These are phyloP conservation scores for Cladosporium sp. DNA, from an alignment of 2,329 filamentous ascomycete species.

Conservation along the genomic window DNA sequence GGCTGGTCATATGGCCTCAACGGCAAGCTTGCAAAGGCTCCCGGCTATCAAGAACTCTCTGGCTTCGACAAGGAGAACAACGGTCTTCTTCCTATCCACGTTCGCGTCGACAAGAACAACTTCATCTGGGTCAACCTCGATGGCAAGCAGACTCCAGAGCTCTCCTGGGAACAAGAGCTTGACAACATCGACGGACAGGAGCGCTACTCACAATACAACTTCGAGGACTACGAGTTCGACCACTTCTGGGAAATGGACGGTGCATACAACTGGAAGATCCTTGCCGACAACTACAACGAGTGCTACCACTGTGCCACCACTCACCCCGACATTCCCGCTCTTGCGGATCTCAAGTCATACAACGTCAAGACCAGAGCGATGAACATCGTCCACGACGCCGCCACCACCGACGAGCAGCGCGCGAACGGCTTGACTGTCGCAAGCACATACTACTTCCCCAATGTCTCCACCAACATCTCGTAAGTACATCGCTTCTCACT, in stretches of 20 bases:
- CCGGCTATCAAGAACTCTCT: slow-evolving; percentile 52
- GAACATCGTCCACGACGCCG: slow-evolving; percentile 47
- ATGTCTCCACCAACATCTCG: slow-evolving; percentile 49
- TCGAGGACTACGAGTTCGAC: slow-evolving; percentile 54
- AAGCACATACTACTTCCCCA: slow-evolving; percentile 50
- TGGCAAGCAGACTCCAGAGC: slow-evolving; percentile 40
- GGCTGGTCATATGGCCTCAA: slow-evolving; percentile 59
- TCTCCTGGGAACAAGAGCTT: slow-evolving; percentile 52
- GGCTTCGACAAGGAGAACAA: slow-evolving; percentile 57
- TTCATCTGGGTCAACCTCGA: slow-evolving; percentile 60
- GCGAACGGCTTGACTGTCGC: slow-evolving; percentile 44
- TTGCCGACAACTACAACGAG: slow-evolving; percentile 63
- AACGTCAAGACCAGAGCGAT: slow-evolving; percentile 46
- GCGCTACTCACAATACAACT: slow-evolving; percentile 45
- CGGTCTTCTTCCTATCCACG: slow-evolving; percentile 52
- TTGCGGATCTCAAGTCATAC: slow-evolving; percentile 57
- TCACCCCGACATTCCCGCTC: slow-evolving; percentile 54
- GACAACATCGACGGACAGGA: slow-evolving; percentile 43
- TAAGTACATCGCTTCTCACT: slow-evolving; percentile 33
- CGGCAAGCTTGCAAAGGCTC: slow-evolving; percentile 57
- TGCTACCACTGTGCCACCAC: slow-evolving; percentile 61
- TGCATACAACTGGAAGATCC: slow-evolving; percentile 58
- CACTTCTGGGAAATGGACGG: slow-evolving; percentile 56
- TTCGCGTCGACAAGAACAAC: slow-evolving; percentile 50
- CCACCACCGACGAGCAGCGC: slow-evolving; percentile 47